Base-by-base conservation (phyloP, 2,329 filamentous ascomycete species). In the Xylogone sp. region DNA sequence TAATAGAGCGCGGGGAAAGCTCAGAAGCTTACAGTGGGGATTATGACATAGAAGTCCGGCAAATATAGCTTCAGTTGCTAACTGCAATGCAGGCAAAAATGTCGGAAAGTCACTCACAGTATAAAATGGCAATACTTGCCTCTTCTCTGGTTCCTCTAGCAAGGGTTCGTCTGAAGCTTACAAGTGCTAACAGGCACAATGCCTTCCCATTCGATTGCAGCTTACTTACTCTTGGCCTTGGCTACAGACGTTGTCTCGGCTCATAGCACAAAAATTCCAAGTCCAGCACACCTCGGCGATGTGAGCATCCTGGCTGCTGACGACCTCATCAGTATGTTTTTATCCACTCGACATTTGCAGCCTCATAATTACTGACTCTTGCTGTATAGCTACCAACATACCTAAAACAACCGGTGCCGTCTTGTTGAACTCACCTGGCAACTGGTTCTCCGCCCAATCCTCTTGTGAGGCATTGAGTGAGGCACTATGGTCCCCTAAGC, bases 401-500 rank as follows among this genome's bases (percentile, higher is more conserved):
- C 34, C n/a, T 16, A 39, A 39, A 13, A 39, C 34, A 4, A 39
- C 34, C n/a, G 34, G 12, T 7, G 34, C 34, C 13, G 34, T 39
- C 34, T 39, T 39, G 34, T 16, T 39, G n/a, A 39, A 39, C 34
- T 16, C 34, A 39, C 34, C 34, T 9, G n/a, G 34, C 34, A 39
- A 39, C n/a, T 39, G 34, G 34, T 39, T 39, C n/a, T 39, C 34
- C n/a, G 34, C 34, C n/a, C n/a, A 16, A 5, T 39, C 34, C n/a
- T 39, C 34, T 9, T 39, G 34, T 39, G 34, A 39, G 34, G 34
- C 34, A 39, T 39, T 39, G 34, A 39, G 34, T 16, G 34, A 39
- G 34, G 8, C 34, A 43, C 43, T 55, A 21, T 55, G 48, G 53
- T 39, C 43, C n/a, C 43, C 49, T 6, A 9, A 29, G 31, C 12